Conservation (phyloP, 2,329 filamentous ascomycete species). For the Achaetomium macrosporum region DNA sequence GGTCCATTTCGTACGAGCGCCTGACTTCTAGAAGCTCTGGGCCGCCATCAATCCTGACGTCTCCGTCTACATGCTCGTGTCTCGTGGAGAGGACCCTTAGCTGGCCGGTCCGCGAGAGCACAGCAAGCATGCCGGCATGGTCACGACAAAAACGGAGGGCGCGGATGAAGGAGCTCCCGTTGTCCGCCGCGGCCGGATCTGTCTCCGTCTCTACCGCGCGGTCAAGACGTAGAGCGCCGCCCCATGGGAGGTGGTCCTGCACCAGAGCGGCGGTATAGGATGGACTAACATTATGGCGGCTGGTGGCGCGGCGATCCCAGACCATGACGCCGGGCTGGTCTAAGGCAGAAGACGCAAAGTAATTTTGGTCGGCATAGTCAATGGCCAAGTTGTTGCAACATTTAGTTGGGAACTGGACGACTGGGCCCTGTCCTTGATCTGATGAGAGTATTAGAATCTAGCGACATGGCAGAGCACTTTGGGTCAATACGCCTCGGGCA, state of each 20-base stretch:
- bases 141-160: slow-evolving; percentile 59
- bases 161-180: slow-evolving; percentile 55
- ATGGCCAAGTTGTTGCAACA: slow-evolving; percentile 69
- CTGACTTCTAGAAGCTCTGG: slow-evolving; percentile 56
- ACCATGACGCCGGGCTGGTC: slow-evolving; percentile 70
- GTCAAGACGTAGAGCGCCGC: slow-evolving; percentile 53
- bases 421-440: slow-evolving; percentile 44
- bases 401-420: slow-evolving; percentile 57
- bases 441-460: slow-evolving; percentile 8
- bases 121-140: slow-evolving; percentile 53
- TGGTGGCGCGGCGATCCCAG: slow-evolving; percentile 67
- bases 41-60: slow-evolving; percentile 38
- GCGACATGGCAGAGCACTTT: not conserved
- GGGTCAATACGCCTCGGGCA: not conserved
- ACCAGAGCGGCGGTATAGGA: slow-evolving; percentile 54
- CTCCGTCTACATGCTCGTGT: slow-evolving; percentile 44
- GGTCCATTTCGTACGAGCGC: slow-evolving; percentile 57
- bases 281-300: slow-evolving; percentile 46
- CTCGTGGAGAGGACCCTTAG: slow-evolving; percentile 55
- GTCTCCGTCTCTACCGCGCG: slow-evolving; percentile 51
- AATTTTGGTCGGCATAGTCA: slow-evolving; percentile 74
- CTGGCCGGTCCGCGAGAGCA: slow-evolving; percentile 58
- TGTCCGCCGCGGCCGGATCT: slow-evolving; percentile 44
- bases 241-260: slow-evolving; percentile 57
- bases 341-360: slow-evolving; percentile 73